phyloP scores from a whole-genome alignment of 768 basidiomycete genomes.

The Coprinopsis cinerea region DNA sequence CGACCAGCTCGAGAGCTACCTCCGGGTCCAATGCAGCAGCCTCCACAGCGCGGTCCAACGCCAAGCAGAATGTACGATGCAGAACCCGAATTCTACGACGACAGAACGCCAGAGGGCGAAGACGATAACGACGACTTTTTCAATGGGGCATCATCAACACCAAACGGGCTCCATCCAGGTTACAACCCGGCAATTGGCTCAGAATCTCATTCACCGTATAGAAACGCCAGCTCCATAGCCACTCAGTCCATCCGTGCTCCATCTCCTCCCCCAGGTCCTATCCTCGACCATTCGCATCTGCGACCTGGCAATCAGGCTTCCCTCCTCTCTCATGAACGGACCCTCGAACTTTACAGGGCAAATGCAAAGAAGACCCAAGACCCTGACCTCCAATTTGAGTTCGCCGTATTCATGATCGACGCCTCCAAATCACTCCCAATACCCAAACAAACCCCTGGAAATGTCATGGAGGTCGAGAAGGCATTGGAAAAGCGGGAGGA shows the following conservation, averaged over 20 bases:
- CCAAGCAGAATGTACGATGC: conserved; percentile 25
- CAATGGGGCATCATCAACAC: conserved; percentile 28
- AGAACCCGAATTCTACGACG: conserved; percentile 36
- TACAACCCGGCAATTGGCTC: conserved; percentile 26
- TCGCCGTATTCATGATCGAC: conserved; percentile 98
- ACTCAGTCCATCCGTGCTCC: conserved; percentile 59
- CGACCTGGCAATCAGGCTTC: conserved; percentile 90
- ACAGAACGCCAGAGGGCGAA: conserved; percentile 35
- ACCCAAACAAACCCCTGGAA: conserved; percentile 61
- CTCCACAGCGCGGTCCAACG: conserved; percentile 17
- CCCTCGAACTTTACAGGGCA: conserved; percentile 92
- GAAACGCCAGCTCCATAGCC: conserved; percentile 34
- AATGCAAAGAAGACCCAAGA: conserved; percentile 99
- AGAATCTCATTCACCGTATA: conserved; percentile 21
- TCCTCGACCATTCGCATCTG: conserved; percentile 89
- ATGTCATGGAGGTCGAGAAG: conserved; percentile 76
- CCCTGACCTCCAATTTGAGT: conserved; percentile 96
- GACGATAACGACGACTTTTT: conserved; percentile 46
- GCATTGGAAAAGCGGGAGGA: conserved; percentile 81
- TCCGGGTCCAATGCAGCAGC: conserved; percentile 20
- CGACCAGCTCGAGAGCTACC: conserved; percentile 11
- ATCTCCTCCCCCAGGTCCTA: conserved; percentile 59
- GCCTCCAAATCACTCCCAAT: conserved; percentile 87
- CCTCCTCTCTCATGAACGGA: conserved; percentile 90
- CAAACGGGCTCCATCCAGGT: conserved; percentile 24